Percentiles rank a stretch among this genome's conserved stretches.
Conservation (phyloP, 208 protist genomes). For the Phytomonas serpens region DNA sequence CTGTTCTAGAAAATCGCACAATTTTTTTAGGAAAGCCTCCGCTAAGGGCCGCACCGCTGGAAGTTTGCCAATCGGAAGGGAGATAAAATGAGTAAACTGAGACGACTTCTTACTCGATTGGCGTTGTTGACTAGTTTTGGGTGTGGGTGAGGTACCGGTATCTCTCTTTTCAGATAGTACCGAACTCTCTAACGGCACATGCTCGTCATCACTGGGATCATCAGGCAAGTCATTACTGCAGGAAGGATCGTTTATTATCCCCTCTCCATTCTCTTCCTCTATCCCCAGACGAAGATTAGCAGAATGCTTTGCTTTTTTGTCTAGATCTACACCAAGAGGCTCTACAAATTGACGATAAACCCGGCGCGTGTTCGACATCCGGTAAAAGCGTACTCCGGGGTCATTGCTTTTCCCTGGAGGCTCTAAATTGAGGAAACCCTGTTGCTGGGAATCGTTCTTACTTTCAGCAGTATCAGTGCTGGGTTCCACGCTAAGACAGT, state of each 20-base stretch:
- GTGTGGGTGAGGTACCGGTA: background rate
- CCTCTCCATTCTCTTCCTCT: constrained; percentile 8
- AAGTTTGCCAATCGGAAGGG: constrained; percentile 59
- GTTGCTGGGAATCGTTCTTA: background rate
- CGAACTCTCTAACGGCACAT: background rate
- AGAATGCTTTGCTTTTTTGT: constrained; percentile 7
- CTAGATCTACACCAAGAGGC: constrained; percentile 14
- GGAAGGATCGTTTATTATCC: constrained; percentile 12
- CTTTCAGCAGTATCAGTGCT: background rate
- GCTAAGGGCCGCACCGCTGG: constrained; percentile 18
- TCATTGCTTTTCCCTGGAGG: constrained; percentile 15
- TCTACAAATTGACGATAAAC: constrained; percentile 32
- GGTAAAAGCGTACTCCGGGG: constrained; percentile 16
- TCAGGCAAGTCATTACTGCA: background rate
- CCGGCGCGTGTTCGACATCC: constrained; percentile 19
- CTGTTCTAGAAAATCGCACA: constrained; percentile 15
- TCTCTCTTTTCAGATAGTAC: constrained; percentile 4
- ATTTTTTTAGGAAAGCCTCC: constrained; percentile 20
- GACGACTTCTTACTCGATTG: constrained; percentile 11
- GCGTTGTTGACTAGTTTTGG: constrained; percentile 13
- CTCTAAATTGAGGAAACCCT: background rate
- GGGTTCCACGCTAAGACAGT: constrained; percentile 34
- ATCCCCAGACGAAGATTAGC: constrained; percentile 3
- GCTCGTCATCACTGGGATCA: constrained; percentile 4
- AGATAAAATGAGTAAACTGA: constrained; percentile 76